Evolutionary conservation across 2,329 filamentous ascomycete species (phyloP).

Genomic region (Botryotinia convoluta): DNA sequence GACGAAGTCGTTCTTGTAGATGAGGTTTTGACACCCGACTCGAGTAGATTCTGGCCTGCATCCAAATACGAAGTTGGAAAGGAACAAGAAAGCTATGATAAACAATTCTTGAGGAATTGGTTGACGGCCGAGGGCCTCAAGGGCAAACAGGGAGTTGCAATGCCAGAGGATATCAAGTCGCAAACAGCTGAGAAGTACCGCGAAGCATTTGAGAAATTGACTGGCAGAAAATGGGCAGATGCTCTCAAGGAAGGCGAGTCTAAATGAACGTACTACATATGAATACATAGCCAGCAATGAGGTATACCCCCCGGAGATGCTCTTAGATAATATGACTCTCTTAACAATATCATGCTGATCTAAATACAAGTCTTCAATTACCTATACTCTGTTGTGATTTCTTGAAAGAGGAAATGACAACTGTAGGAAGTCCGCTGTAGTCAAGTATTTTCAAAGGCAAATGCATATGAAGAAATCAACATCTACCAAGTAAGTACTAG

Average conservation of each 20-base stretch:
- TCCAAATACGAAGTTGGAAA: slow-evolving; percentile 69
- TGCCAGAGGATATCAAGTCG: slow-evolving; percentile 68
- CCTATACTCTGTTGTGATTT: neutral
- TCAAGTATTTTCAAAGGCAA: neutral
- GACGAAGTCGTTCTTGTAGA: slow-evolving; percentile 66
- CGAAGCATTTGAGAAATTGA: slow-evolving; percentile 71
- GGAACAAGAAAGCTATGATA: slow-evolving; percentile 83
- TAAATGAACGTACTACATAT: neutral
- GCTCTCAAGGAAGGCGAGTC: slow-evolving; percentile 14
- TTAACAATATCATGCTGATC: neutral
- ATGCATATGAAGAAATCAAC: neutral
- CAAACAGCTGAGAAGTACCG: slow-evolving; percentile 70
- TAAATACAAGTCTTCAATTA: neutral
- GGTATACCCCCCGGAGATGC: neutral
- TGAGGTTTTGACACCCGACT: slow-evolving; percentile 75
- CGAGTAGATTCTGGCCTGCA: slow-evolving; percentile 81
- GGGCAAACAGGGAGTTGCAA: slow-evolving; percentile 66
- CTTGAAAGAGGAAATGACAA: neutral
- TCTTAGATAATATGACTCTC: neutral
- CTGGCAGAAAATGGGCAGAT: slow-evolving; percentile 49
- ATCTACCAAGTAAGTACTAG: neutral
- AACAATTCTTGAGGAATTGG: slow-evolving; percentile 83
- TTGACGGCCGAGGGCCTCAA: slow-evolving; percentile 69
- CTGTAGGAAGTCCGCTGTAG: neutral
- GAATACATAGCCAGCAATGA: slow-evolving; percentile 1